Conservation (phyloP, 2,329 filamentous ascomycete genomes). For the Fusarium hostae region DNA sequence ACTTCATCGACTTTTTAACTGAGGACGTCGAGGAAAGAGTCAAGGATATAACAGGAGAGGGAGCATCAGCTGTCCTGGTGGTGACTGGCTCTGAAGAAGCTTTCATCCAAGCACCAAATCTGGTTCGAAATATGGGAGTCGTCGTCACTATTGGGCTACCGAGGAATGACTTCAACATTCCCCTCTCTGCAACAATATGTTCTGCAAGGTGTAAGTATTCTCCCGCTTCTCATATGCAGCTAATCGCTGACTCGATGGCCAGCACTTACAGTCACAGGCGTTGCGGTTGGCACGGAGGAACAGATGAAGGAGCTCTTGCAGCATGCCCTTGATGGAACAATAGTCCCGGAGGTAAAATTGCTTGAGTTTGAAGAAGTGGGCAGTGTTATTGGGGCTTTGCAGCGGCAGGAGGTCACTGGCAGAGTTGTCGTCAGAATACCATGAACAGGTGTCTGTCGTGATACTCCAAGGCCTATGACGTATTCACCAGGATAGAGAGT, state of each 20-base stretch:
- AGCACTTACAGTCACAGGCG: constrained; percentile 34
- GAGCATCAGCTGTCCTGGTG: constrained; percentile 43
- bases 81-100: constrained; percentile 44
- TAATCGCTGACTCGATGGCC: not conserved
- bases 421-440: constrained; percentile 34
- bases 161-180: constrained; percentile 43
- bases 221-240: rapidly evolving
- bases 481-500: too few relatives aligned
- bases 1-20: constrained; percentile 43
- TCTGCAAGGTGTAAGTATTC: constrained; percentile 31
- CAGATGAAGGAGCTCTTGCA: constrained; percentile 32
- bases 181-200: constrained; percentile 38
- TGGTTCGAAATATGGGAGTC: constrained; percentile 43
- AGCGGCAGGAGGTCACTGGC: constrained; percentile 21
- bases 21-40: constrained; percentile 40
- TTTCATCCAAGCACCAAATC: constrained; percentile 34
- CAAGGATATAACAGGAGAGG: constrained; percentile 42
- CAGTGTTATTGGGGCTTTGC: constrained; percentile 9
- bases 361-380: constrained; percentile 20
- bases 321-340: not conserved
- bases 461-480: too few relatives aligned
- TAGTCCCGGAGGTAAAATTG: constrained; percentile 8
- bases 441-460: not conserved
- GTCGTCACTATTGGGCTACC: constrained; percentile 45
- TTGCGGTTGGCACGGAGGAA: constrained; percentile 32